Base-by-base conservation (phyloP, 768 basidiomycete genomes). In the Myochromella boudieri region DNA sequence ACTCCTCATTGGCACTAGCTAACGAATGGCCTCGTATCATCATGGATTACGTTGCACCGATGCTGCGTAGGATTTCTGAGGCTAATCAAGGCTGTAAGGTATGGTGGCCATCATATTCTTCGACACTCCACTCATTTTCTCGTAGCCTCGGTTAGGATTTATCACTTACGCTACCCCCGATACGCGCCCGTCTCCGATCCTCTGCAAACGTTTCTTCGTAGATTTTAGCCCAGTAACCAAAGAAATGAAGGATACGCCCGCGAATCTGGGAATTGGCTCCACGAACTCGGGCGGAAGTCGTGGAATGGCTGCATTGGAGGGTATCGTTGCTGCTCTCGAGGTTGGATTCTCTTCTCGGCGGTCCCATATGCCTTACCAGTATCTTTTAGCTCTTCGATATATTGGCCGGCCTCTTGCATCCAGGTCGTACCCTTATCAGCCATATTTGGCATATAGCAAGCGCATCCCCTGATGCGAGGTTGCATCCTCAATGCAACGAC, bases 221-320 rank as follows among this genome's bases (percentile, higher is more conserved):
- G 75, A 76, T 1, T 63, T 71, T 28, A 47, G 52, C 1, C 44
- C 57, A 3, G 65, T 82, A 29, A 59, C 69, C 3, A 71, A 67
- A 43, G 71, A 78, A 40, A 65, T 85, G 49, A 68, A 67, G 11
- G 73, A 80, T 0, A 71, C 76, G 3, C 60, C 62, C 4, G 52
- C 58, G 9, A 74, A 70, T 25, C 63, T 84, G 5, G 85, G 83
- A 2, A 69, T 88, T 14, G 85, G 85, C 3, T 65, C 71, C 47
- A 79, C 79, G 1, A 71, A 69, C 36, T 72, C 72, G 6, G 76
- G 76, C 5, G 73, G 72, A 1, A 61, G 61, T 22, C 62, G 58
- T 46, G 85, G 85, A 1, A 75, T 87, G 76, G 82, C 84, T 21
- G 81, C 82, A 3, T 65, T 90, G 6, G 87, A 90, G 48, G 87